These are phyloP conservation scores for Xylaria sp. DNA, from an alignment of 2,329 filamentous ascomycete species.

Conservation along the genomic window DNA sequence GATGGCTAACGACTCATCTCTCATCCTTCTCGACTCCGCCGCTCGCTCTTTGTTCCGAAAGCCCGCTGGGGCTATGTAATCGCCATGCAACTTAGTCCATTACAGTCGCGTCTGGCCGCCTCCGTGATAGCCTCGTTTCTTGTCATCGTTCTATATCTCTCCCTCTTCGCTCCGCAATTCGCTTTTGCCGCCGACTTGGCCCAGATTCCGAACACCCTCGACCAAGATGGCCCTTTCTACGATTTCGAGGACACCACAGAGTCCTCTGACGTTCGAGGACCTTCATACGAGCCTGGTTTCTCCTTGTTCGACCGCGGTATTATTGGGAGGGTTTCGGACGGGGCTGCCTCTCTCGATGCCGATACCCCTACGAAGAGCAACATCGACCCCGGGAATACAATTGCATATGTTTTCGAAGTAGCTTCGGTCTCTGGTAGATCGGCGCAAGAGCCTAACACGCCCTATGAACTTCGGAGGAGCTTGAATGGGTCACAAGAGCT, in stretches of 20 bases:
- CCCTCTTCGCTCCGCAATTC: slow-evolving; percentile 67
- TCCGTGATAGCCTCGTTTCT: slow-evolving; percentile 70
- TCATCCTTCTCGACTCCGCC: slow-evolving; percentile 27
- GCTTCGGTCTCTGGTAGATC: slow-evolving; percentile 60
- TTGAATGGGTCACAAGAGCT: slow-evolving; percentile 38
- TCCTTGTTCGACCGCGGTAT: slow-evolving; percentile 69
- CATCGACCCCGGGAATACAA: slow-evolving; percentile 69
- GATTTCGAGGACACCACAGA: slow-evolving; percentile 36
- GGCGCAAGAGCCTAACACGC: slow-evolving; percentile 33
- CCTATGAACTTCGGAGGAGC: slow-evolving; percentile 43
- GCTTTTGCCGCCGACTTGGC: slow-evolving; percentile 69
- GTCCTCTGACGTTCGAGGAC: slow-evolving; percentile 40
- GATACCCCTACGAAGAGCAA: slow-evolving; percentile 71
- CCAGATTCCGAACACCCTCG: slow-evolving; percentile 39
- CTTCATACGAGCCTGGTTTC: slow-evolving; percentile 70
- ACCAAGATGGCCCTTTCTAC: slow-evolving; percentile 35
- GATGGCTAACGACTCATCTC: slow-evolving; percentile 25
- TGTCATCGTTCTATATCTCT: slow-evolving; percentile 68
- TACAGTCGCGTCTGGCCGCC: slow-evolving; percentile 77
- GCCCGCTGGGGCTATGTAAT: slow-evolving; percentile 56
- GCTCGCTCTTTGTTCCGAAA: slow-evolving; percentile 33
- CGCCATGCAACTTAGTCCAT: slow-evolving; percentile 70
- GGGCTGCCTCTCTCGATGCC: slow-evolving; percentile 66
- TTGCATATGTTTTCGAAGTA: slow-evolving; percentile 72
- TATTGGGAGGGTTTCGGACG: slow-evolving; percentile 67